These are phyloP conservation scores for Hypsizygus marmoreus DNA, from an alignment of 768 basidiomycete species.

Conservation along the genomic window DNA sequence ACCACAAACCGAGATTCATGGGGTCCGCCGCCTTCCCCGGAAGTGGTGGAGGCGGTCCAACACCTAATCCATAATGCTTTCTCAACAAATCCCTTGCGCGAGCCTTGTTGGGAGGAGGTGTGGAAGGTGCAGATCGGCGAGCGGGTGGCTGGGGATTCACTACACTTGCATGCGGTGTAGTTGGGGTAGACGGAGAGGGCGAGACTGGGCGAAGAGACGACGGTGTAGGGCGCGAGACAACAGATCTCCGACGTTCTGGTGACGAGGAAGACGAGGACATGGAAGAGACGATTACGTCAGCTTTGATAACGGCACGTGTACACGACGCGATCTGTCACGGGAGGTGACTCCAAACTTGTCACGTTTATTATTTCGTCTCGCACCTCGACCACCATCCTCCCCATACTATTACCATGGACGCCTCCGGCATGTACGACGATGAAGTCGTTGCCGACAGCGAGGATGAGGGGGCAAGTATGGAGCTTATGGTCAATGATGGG, in stretches of 20 bases:
- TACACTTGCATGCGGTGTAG: constrained; percentile 17
- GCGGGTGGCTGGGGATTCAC: constrained; percentile 24
- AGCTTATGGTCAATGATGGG: too few species aligned
- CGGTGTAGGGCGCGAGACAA: constrained; percentile 35
- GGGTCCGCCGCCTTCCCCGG: constrained; percentile 68
- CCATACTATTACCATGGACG: neutral
- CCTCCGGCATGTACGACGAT: constrained; percentile 25
- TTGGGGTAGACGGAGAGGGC: constrained; percentile 27
- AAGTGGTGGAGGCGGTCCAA: constrained; percentile 67
- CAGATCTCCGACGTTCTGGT: constrained; percentile 24
- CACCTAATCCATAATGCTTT: constrained; percentile 84
- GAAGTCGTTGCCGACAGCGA: constrained; percentile 56
- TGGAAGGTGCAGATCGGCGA: constrained; percentile 28
- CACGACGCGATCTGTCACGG: constrained; percentile 19
- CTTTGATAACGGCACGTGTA: constrained; percentile 1
- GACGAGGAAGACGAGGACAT: constrained; percentile 22
- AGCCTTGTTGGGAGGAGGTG: constrained; percentile 45
- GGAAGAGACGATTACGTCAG: constrained; percentile 13
- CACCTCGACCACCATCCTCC: neutral
- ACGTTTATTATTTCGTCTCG: too few species aligned
- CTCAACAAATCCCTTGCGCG: constrained; percentile 77
- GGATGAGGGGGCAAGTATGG: constrained; percentile 33
- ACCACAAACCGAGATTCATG: constrained; percentile 72
- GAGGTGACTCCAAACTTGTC: constrained; percentile 12
- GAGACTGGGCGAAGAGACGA: constrained; percentile 49